These are phyloP conservation scores for Saturnispora serradocipensis DNA, from an alignment of 805 yeast species.

Conservation along the genomic window DNA sequence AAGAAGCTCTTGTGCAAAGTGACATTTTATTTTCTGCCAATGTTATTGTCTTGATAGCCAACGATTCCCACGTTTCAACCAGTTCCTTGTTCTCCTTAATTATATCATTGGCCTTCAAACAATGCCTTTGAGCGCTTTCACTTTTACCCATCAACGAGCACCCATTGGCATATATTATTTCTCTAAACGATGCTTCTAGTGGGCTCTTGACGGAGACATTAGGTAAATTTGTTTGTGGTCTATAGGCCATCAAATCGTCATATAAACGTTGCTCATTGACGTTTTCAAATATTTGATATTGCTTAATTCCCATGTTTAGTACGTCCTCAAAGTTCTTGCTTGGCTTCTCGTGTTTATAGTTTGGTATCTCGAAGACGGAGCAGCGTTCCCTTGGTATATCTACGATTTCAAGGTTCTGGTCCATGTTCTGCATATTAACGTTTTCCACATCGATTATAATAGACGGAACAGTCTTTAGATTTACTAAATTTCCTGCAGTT, in stretches of 20 bases:
- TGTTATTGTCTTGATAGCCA: slow-evolving; percentile 34
- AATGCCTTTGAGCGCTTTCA: slow-evolving; percentile 19
- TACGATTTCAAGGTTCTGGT: slow-evolving; percentile 40
- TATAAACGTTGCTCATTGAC: slow-evolving; percentile 2
- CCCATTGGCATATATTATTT: slow-evolving; percentile 33
- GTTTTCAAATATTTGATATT: not conserved
- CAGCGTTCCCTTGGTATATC: slow-evolving; percentile 22
- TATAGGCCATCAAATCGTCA: slow-evolving; percentile 20
- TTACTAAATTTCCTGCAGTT: not conserved
- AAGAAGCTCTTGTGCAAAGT: slow-evolving; percentile 12
- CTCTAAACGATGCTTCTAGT: slow-evolving; percentile 19
- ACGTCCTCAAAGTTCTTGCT: not conserved
- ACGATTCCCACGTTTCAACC: slow-evolving; percentile 29
- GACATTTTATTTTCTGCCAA: slow-evolving; percentile 28
- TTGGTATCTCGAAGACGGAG: slow-evolving; percentile 19
- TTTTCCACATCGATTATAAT: slow-evolving; percentile 5
- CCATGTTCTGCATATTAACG: not conserved
- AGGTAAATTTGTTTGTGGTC: slow-evolving; percentile 20
- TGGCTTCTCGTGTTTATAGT: slow-evolving; percentile 16
- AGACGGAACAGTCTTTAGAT: slow-evolving; percentile 7
- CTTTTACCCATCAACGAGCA: slow-evolving; percentile 29
- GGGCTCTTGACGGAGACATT: slow-evolving; percentile 18
- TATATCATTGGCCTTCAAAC: slow-evolving; percentile 18
- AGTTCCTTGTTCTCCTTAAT: slow-evolving; percentile 11
- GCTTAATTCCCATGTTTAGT: not conserved